Percentiles rank a stretch among this genome's conserved stretches.
Evolutionary conservation across 106 monocot species (phyloP).

Genomic region (Xerophyta viscosa): DNA sequence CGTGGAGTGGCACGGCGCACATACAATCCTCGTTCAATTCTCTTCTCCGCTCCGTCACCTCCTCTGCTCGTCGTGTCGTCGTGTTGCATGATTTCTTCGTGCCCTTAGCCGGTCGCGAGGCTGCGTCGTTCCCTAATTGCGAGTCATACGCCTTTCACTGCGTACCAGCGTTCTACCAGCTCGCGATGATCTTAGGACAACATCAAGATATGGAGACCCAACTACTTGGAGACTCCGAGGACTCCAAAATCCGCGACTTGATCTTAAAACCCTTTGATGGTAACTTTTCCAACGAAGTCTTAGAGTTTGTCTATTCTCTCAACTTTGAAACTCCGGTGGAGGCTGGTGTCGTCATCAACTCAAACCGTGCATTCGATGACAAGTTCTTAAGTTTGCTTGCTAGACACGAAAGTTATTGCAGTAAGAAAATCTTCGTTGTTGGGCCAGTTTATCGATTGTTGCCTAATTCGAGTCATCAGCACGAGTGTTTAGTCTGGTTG

Average conservation of each 20-base stretch:
- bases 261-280: constrained; percentile 5
- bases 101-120: constrained; percentile 22
- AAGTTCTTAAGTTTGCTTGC: constrained; percentile 24
- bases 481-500: constrained; percentile 9
- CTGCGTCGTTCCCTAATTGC: constrained; percentile 4
- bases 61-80: constrained; percentile 21
- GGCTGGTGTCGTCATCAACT: constrained; percentile 28
- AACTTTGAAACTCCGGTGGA: background rate
- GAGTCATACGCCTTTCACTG: constrained; percentile 31
- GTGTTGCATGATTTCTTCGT: constrained; percentile 46
- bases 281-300: constrained; percentile 16
- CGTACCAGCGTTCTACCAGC: constrained; percentile 24
- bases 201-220: no score
- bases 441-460: constrained; percentile 5
- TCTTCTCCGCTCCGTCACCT: constrained; percentile 29
- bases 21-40: constrained; percentile 8
- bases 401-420: background rate
- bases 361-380: constrained; percentile 12
- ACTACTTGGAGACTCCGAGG: background rate
- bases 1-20: constrained; percentile 17
- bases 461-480: background rate
- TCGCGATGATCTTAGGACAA: constrained; percentile 14
- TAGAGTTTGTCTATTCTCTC: constrained; percentile 6
- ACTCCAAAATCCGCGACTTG: no score
- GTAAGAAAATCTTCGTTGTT: constrained; percentile 15